Evolutionary conservation across 148 eudicot species (phyloP), one percentile per base, ranked within the genome.

Genomic region (Rhododendron vialii): DNA sequence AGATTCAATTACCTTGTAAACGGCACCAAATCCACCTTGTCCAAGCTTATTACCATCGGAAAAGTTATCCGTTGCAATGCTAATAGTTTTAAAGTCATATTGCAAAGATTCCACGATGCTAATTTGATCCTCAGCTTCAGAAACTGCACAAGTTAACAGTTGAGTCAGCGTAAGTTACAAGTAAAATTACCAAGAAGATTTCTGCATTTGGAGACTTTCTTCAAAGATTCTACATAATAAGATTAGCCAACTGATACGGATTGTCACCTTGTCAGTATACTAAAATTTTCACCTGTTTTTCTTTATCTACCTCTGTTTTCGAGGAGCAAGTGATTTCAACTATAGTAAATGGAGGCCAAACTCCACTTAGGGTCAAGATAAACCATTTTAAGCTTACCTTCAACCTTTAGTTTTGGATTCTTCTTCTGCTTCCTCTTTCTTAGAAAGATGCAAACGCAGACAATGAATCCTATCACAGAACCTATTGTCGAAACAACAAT

Each of bases 1-100:
- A 47, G 15, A 3, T 18, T 20, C 18, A 18, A 73, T 51, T 38
- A 88, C 90, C 81, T 80, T 82, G 78, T 86, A 83, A 12, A 88
- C 86, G 20, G 82, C 35, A 28, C 86, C 86, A 78, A 82, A 85
- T 78, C 88, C 88, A 48, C 90, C 88, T 51, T 78, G 83, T 38
- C 86, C 88, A 13, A 86, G 84, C 78, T 79, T 86, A 30, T 88
- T 83, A 5, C 22, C 22, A 18, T 67, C 12, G 2, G 93, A 89
- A 80, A 91, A 93, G 83, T 88, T 85, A 55, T 86, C 63, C 7
- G 94, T 93, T 57, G 94, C 95, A 14, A 55, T 48, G 20, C 85
- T 87, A 22, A 92, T 86, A 2, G 88, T 83, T 8, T 76, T 83
- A 77, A 92, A 93, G 50, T 93, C 92, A 81, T 88, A 89, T 83